These are phyloP conservation scores for Kockovaella imperatae DNA, from an alignment of 768 basidiomycete species.

Conservation along the genomic window DNA sequence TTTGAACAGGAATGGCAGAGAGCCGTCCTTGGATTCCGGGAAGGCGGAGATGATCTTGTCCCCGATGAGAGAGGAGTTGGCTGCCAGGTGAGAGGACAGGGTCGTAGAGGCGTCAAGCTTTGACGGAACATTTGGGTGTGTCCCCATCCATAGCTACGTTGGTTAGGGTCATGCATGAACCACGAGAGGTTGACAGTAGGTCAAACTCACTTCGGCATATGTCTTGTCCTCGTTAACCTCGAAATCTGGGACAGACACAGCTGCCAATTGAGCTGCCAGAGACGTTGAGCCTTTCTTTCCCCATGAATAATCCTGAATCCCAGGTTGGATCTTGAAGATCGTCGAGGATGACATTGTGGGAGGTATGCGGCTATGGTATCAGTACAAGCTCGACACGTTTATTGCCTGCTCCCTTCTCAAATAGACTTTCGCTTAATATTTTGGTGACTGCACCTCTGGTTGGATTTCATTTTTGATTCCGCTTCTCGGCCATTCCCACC, in stretches of 20 bases:
- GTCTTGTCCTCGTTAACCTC: conserved; percentile 61
- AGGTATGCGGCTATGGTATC: not conserved
- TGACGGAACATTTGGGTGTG: conserved; percentile 71
- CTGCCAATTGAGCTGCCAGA: conserved; percentile 80
- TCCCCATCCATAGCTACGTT: conserved; percentile 94
- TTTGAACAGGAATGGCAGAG: conserved; percentile 87
- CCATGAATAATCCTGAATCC: conserved; percentile 89
- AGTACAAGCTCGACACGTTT: no score
- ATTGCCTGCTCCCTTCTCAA: no score
- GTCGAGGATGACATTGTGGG: conserved; percentile 14
- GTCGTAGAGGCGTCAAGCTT: conserved; percentile 46
- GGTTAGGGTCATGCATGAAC: conserved; percentile 6
- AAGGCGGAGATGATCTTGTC: conserved; percentile 47
- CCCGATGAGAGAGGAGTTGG: conserved; percentile 65
- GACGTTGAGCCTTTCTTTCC: conserved; percentile 72
- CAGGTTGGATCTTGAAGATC: conserved; percentile 72
- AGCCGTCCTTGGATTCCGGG: conserved; percentile 57
- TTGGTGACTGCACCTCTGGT: no score
- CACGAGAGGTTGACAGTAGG: not conserved
- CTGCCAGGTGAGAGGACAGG: conserved; percentile 57
- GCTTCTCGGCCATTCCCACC: no score
- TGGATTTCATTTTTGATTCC: no score
- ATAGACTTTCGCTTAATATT: no score
- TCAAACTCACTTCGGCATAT: conserved; percentile 76
- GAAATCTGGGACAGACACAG: conserved; percentile 58